These are phyloP conservation scores for Podila epigama DNA, from an alignment of 192 early-diverging fungal species.

Conservation along the genomic window DNA sequence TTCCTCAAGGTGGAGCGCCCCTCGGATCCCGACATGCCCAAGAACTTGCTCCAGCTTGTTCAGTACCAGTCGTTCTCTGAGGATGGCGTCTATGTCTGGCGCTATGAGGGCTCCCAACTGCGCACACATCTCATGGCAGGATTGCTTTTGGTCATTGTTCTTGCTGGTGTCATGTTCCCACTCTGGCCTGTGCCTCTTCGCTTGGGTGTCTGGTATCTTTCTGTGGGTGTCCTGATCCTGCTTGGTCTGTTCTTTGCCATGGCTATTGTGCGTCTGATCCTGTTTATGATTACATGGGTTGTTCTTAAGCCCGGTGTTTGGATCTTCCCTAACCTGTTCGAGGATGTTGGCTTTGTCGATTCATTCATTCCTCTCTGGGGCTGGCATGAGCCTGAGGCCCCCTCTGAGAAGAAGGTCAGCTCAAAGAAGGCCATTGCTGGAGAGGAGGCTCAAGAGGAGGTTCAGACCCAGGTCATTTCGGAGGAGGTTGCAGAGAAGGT, in stretches of 20 bases:
- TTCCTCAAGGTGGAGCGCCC: slow-evolving; percentile 78
- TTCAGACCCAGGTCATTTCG: slow-evolving; percentile 42
- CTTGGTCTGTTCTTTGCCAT: slow-evolving; percentile 91
- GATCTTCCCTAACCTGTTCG: slow-evolving; percentile 98
- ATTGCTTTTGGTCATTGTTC: slow-evolving; percentile 77
- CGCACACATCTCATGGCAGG: slow-evolving; percentile 79
- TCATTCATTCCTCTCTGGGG: slow-evolving; percentile 92
- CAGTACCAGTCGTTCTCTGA: slow-evolving; percentile 74
- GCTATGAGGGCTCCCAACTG: slow-evolving; percentile 91
- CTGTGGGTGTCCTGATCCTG: slow-evolving; percentile 78
- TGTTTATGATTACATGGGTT: slow-evolving; percentile 80
- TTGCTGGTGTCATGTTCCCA: slow-evolving; percentile 97
- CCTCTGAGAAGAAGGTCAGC: slow-evolving; percentile 31
- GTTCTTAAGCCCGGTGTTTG: slow-evolving; percentile 85
- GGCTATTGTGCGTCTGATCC: slow-evolving; percentile 85
- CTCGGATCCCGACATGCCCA: slow-evolving; percentile 54
- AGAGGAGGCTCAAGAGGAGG: slow-evolving; percentile 20
- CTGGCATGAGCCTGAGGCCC: slow-evolving; percentile 74
- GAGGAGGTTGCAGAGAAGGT: slow-evolving; percentile 42
- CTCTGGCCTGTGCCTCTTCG: slow-evolving; percentile 89
- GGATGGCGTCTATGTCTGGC: slow-evolving; percentile 91
- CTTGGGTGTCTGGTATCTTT: slow-evolving; percentile 88
- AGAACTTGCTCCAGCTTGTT: slow-evolving; percentile 58
- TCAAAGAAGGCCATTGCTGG: slow-evolving; percentile 34
- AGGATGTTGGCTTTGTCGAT: slow-evolving; percentile 92